Evolutionary conservation across 1,139 yeast genomes (phyloP).

Genomic region (Geotrichum australiense): DNA sequence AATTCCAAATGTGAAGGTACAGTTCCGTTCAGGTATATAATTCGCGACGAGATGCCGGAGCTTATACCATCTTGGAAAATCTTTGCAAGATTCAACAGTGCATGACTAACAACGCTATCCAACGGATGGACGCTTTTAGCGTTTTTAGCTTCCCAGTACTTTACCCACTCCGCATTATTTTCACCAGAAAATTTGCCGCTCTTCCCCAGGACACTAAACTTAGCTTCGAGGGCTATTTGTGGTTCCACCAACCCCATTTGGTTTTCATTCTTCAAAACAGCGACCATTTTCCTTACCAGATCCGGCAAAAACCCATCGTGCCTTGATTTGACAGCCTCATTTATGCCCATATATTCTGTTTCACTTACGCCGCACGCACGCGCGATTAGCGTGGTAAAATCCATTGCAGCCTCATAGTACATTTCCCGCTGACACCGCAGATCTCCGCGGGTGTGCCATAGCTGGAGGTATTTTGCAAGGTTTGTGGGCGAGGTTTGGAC

Average conservation of each 20-base stretch:
- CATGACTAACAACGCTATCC: slow-evolving; percentile 26
- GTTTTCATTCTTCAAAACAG: slow-evolving; percentile 1
- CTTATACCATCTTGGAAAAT: slow-evolving; percentile 34
- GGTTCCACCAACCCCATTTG: not conserved
- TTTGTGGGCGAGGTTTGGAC: slow-evolving; percentile 18
- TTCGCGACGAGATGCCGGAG: slow-evolving; percentile 26
- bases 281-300: slow-evolving; percentile 11
- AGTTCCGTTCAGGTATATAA: slow-evolving; percentile 28
- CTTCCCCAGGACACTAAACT: slow-evolving; percentile 13
- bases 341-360: not conserved
- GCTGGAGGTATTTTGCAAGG: slow-evolving; percentile 27
- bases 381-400: slow-evolving; percentile 19
- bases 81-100: slow-evolving; percentile 32
- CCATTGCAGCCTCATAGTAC: slow-evolving; percentile 20
- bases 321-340: slow-evolving; percentile 6
- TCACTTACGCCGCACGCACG: slow-evolving; percentile 4
- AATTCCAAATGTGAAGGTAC: slow-evolving; percentile 30
- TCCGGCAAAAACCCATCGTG: slow-evolving; percentile 8
- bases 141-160: slow-evolving; percentile 3
- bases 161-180: slow-evolving; percentile 16
- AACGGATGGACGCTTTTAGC: slow-evolving; percentile 4
- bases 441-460: slow-evolving; percentile 30
- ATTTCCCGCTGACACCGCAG: slow-evolving; percentile 15
- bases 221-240: slow-evolving; percentile 6
- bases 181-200: slow-evolving; percentile 7